phyloP scores from a whole-genome alignment of 768 basidiomycete genomes.

The Auriscalpium orientale region DNA sequence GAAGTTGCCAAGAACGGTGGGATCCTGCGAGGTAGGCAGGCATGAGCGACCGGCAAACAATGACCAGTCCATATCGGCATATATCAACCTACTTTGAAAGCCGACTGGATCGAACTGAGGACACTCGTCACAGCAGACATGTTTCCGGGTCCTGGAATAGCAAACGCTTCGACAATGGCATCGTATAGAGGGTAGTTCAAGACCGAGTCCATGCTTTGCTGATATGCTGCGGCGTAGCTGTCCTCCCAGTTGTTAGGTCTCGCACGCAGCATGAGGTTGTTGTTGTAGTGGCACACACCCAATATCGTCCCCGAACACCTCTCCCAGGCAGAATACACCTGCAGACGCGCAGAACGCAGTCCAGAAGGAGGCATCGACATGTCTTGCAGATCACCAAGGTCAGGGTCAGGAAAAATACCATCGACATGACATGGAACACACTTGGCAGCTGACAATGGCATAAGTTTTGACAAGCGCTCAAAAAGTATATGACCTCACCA shows the following conservation, averaged over 20 bases:
- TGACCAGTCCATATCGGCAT: neutral
- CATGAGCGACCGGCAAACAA: neutral
- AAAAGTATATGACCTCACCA: constrained; percentile 27
- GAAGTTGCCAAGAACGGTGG: constrained; percentile 58
- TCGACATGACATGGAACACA: constrained; percentile 15
- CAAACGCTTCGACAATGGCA: constrained; percentile 56
- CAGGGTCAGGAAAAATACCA: constrained; percentile 1
- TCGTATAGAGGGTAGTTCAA: constrained; percentile 67
- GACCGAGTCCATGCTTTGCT: constrained; percentile 58
- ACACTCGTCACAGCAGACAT: constrained; percentile 46
- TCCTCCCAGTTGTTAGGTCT: neutral
- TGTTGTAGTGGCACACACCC: constrained; percentile 28
- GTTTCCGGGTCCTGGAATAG: constrained; percentile 63
- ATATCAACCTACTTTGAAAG: constrained; percentile 34
- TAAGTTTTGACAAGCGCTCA: neutral
- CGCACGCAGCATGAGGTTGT: constrained; percentile 13
- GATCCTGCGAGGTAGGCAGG: constrained; percentile 18
- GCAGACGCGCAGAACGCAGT: constrained; percentile 64
- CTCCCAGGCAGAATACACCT: constrained; percentile 82
- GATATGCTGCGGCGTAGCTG: constrained; percentile 50
- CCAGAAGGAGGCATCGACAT: constrained; percentile 74
- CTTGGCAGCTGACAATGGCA: constrained; percentile 24
- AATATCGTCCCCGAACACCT: constrained; percentile 55
- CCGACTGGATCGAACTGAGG: constrained; percentile 44
- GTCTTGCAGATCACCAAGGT: constrained; percentile 25